These are phyloP conservation scores for Leccinum broughii DNA, from an alignment of 768 basidiomycete genomes.

Conservation along the genomic window DNA sequence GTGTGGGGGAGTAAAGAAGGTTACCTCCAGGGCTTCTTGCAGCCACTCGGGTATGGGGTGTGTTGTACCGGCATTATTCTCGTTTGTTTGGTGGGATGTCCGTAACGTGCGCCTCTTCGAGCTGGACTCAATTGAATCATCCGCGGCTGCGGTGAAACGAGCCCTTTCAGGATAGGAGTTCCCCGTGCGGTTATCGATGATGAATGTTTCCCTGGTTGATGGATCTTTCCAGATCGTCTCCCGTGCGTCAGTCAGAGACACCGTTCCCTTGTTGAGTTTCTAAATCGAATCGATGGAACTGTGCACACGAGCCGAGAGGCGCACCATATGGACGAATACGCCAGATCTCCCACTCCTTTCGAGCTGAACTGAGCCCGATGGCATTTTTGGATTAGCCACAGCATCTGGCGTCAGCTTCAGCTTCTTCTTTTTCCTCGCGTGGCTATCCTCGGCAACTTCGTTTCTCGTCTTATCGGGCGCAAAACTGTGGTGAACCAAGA, in stretches of 20 bases:
- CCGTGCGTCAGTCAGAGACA: constrained; percentile 33
- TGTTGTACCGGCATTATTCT: constrained; percentile 9
- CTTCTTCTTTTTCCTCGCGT: constrained; percentile 56
- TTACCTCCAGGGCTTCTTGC: constrained; percentile 55
- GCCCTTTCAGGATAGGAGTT: constrained; percentile 51
- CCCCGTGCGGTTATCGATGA: constrained; percentile 69
- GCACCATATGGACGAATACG: constrained; percentile 23
- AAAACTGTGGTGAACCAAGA: constrained; percentile 68
- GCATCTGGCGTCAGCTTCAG: constrained; percentile 38
- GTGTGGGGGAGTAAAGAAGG: constrained; percentile 20
- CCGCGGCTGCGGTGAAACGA: constrained; percentile 8
- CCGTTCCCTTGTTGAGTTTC: constrained; percentile 15
- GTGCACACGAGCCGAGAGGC: constrained; percentile 12
- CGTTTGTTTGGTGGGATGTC: constrained; percentile 3
- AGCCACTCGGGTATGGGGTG: constrained; percentile 62
- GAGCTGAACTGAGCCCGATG: constrained; percentile 4
- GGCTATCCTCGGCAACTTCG: constrained; percentile 20
- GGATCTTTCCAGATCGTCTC: constrained; percentile 58
- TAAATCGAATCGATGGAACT: constrained; percentile 11
- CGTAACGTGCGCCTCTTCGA: constrained; percentile 19
- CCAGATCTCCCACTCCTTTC: constrained; percentile 11
- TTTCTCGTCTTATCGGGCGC: constrained; percentile 23
- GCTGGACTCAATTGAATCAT: constrained; percentile 9
- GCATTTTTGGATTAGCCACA: constrained; percentile 7
- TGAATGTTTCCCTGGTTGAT: constrained; percentile 54